Conservation (phyloP, 768 basidiomycete genomes). For the Gymnopilus dilepis region DNA sequence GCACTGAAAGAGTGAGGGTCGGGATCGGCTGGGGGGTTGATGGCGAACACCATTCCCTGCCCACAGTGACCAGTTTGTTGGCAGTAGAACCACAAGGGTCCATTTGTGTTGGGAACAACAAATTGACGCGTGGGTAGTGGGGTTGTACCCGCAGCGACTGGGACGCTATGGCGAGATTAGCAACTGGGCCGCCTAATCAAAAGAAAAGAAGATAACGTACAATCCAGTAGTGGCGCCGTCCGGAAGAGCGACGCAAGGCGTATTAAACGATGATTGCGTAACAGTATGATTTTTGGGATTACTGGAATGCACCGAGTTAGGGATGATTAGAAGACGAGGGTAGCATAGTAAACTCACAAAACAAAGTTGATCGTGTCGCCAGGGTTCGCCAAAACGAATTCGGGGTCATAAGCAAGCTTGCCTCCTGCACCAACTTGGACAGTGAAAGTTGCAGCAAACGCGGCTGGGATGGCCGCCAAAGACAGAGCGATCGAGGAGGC, state of each 20-base stretch:
- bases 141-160: slow-evolving; percentile 44
- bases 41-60: slow-evolving; percentile 67
- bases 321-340: not conserved
- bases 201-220: slow-evolving; percentile 30
- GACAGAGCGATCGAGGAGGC: slow-evolving; percentile 20
- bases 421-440: slow-evolving; percentile 43
- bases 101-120: slow-evolving; percentile 43
- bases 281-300: slow-evolving; percentile 56
- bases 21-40: slow-evolving; percentile 55
- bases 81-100: slow-evolving; percentile 64
- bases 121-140: slow-evolving; percentile 45
- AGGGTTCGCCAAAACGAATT: slow-evolving; percentile 42
- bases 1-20: slow-evolving; percentile 48
- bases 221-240: slow-evolving; percentile 42
- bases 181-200: not conserved
- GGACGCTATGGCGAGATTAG: slow-evolving; percentile 29
- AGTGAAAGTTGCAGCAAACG: slow-evolving; percentile 33
- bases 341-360: slow-evolving; percentile 44
- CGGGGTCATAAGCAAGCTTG: slow-evolving; percentile 37
- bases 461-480: slow-evolving; percentile 33
- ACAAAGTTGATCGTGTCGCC: slow-evolving; percentile 55
- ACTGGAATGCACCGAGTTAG: slow-evolving; percentile 27
- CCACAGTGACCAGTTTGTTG: slow-evolving; percentile 59
- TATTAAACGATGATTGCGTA: slow-evolving; percentile 51
- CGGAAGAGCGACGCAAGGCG: slow-evolving; percentile 35